Percentiles rank a stretch among this genome's conserved stretches.
Conservation (phyloP, 2,329 filamentous ascomycete genomes). For the Fusarium sp. region DNA sequence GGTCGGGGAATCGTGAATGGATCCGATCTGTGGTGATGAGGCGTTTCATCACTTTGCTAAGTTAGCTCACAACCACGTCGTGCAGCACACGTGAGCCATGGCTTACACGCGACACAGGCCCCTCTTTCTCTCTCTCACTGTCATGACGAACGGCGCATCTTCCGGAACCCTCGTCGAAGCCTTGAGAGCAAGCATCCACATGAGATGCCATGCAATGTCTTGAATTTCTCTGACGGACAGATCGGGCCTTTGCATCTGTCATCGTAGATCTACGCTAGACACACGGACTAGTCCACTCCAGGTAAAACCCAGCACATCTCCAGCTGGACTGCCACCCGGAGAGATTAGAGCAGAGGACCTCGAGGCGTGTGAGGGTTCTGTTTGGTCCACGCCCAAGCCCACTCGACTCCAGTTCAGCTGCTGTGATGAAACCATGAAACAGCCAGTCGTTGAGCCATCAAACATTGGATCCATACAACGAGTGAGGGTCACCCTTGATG, state of each 20-base stretch:
- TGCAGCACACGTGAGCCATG: neutral
- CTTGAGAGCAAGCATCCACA: neutral
- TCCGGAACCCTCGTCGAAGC: constrained; percentile 17
- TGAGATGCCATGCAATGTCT: neutral
- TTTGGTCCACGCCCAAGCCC: constrained; percentile 1
- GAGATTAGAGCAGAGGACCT: neutral
- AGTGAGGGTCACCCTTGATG: neutral
- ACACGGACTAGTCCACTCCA: constrained; percentile 16
- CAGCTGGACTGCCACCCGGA: constrained; percentile 1
- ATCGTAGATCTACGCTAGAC: constrained; percentile 29
- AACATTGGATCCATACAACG: neutral
- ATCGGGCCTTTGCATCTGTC: constrained; percentile 23
- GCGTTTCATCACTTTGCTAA: constrained; percentile 12
- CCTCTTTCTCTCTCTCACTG: neutral
- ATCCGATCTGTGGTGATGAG: constrained; percentile 12
- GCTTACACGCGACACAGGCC: neutral
- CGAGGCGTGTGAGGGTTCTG: neutral
- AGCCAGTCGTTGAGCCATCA: constrained; percentile 8
- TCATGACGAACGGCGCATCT: constrained; percentile 13
- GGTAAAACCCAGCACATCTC: constrained; percentile 26
- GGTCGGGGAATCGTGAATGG: constrained; percentile 19
- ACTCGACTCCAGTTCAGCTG: constrained; percentile 8
- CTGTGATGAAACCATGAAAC: constrained; percentile 26
- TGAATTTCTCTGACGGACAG: constrained; percentile 1
- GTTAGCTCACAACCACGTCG: neutral